A percentile compares a stretch with the other conserved stretches of the same genome.
These are phyloP conservation scores for Passiflora organensis DNA, from an alignment of 345 rosid species.

Conservation along the genomic window DNA sequence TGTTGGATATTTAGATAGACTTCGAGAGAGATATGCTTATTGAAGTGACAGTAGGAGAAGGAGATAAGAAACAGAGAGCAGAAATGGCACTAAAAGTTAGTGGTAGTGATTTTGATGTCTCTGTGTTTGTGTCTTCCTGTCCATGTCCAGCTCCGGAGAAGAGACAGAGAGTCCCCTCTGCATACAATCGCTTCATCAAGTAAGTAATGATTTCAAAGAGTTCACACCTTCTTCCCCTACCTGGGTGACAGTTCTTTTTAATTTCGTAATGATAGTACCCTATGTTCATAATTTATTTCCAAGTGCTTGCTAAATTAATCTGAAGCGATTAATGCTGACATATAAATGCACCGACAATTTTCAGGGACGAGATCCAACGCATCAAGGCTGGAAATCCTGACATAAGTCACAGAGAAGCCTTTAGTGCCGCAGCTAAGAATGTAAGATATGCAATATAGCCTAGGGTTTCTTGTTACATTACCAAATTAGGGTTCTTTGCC, in stretches of 20 bases:
- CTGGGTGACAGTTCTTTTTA: too few species aligned
- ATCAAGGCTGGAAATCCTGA: slow-evolving; percentile 99
- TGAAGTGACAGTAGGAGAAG: slow-evolving; percentile 8
- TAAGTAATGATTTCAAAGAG: slow-evolving; percentile 34
- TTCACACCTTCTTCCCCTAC: too few species aligned
- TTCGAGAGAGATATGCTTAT: not conserved
- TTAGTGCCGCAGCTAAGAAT: slow-evolving; percentile 99
- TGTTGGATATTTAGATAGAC: not conserved
- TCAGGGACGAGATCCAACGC: slow-evolving; percentile 99
- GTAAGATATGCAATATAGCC: too few species aligned
- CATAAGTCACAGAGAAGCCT: slow-evolving; percentile 99
- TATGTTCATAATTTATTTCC: too few species aligned
- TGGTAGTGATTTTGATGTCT: slow-evolving; percentile 37
- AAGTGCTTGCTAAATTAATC: not conserved
- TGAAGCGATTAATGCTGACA: too few species aligned
- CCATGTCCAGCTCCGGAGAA: slow-evolving; percentile 93
- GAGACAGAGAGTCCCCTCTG: slow-evolving; percentile 99
- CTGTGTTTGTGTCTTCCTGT: slow-evolving; percentile 38
- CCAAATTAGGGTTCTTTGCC: slow-evolving; percentile 27
- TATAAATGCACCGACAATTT: too few species aligned
- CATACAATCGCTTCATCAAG: slow-evolving; percentile 99
- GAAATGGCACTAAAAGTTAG: too few species aligned
- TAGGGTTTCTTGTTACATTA: too few species aligned
- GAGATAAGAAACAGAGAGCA: not conserved
- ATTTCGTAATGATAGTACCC: too few species aligned